phyloP scores from a whole-genome alignment of 257 asterid species.

The Cruciata laevipes region DNA sequence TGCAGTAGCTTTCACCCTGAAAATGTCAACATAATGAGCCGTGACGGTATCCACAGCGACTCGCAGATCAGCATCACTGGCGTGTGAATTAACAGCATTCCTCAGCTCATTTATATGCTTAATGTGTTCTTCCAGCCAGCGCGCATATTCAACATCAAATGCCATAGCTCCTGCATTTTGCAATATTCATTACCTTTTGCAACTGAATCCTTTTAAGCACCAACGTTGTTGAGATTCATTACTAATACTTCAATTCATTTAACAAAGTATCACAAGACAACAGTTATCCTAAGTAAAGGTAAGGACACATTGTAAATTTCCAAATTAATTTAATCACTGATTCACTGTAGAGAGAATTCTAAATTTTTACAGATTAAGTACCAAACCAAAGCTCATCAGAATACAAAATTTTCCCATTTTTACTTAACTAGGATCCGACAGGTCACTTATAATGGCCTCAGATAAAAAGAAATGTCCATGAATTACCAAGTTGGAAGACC shows the following conservation, averaged over 20 bases:
- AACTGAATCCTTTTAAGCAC: background rate
- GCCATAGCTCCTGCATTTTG: constrained; percentile 65
- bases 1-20: constrained; percentile 75
- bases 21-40: constrained; percentile 58
- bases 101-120: constrained; percentile 65
- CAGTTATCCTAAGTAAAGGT: background rate
- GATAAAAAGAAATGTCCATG: background rate
- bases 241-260: background rate
- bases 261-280: background rate
- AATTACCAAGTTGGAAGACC: background rate
- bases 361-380: background rate
- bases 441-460: background rate
- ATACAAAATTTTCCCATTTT: background rate
- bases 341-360: background rate
- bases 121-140: constrained; percentile 85
- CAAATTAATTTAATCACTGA: background rate
- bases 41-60: constrained; percentile 53
- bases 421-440: background rate
- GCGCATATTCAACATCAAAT: constrained; percentile 73
- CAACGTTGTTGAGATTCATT: background rate
- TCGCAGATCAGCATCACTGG: constrained; percentile 68
- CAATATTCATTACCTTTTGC: background rate
- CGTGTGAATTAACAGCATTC: constrained; percentile 67
- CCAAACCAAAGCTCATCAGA: background rate
- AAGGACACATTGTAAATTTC: background rate